phyloP scores from a whole-genome alignment of 2,329 filamentous ascomycete genomes.

The Colletotrichum chlorophyti region DNA sequence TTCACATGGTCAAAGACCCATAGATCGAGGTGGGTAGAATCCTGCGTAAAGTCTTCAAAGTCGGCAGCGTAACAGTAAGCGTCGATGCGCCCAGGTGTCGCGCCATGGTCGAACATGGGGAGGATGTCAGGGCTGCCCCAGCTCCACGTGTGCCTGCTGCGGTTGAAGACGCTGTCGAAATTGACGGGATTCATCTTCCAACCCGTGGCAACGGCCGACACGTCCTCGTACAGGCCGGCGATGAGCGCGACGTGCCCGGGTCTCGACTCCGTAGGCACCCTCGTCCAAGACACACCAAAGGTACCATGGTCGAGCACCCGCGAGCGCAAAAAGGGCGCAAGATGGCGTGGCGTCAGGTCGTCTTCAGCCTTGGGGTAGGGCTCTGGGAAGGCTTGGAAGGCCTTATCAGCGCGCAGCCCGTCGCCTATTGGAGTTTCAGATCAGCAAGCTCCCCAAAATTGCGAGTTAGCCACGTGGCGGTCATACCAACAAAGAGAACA shows the following conservation, averaged over 20 bases:
- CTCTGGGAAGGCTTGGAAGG: slow-evolving; percentile 91
- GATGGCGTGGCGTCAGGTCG: slow-evolving; percentile 75
- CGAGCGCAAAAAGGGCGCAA: slow-evolving; percentile 91
- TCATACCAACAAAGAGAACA: slow-evolving; percentile 89
- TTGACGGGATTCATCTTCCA: slow-evolving; percentile 99
- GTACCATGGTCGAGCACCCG: slow-evolving; percentile 88
- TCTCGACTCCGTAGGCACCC: slow-evolving; percentile 94
- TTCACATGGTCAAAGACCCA: slow-evolving; percentile 98
- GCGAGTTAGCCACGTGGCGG: too few species aligned
- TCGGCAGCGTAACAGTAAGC: slow-evolving; percentile 85
- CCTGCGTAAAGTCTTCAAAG: slow-evolving; percentile 86
- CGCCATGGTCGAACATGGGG: slow-evolving; percentile 96
- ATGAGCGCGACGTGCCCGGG: slow-evolving; percentile 97
- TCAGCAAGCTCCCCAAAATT: not conserved
- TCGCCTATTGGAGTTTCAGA: slow-evolving; percentile 60
- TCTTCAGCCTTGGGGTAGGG: slow-evolving; percentile 74
- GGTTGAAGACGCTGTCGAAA: slow-evolving; percentile 98
- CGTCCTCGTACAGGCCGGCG: slow-evolving; percentile 95
- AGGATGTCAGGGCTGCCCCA: slow-evolving; percentile 98
- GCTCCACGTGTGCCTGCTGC: slow-evolving; percentile 96
- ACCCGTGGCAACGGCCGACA: slow-evolving; percentile 94
- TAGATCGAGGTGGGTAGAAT: slow-evolving; percentile 81
- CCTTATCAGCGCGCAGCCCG: slow-evolving; percentile 95
- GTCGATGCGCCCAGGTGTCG: slow-evolving; percentile 84
- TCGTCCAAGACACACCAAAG: slow-evolving; percentile 95